These are phyloP conservation scores for Ceratorhiza oryzae-sativae DNA, from an alignment of 1,284 basidiomycete species.

Conservation along the genomic window DNA sequence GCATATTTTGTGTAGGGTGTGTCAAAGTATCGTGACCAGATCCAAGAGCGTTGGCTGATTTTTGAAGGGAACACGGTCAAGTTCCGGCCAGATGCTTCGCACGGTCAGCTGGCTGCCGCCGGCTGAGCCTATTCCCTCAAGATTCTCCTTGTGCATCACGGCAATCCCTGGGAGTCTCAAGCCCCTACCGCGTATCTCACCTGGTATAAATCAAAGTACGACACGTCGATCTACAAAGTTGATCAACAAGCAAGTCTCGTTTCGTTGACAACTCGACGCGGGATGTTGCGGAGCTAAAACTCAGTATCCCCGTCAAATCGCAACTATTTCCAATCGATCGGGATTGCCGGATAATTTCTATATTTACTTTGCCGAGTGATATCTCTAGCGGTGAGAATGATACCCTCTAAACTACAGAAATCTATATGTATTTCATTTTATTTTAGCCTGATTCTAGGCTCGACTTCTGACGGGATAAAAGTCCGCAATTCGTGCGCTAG, in stretches of 20 bases:
- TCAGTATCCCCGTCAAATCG: not conserved
- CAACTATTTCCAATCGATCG: not conserved
- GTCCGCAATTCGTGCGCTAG: no score
- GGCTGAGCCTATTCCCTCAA: conserved; percentile 4
- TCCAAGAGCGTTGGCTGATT: conserved; percentile 1
- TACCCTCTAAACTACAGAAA: no score
- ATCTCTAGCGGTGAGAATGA: no score
- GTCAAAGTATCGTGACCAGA: not conserved
- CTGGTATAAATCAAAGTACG: not conserved
- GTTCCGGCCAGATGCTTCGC: conserved; percentile 37
- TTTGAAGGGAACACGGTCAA: conserved; percentile 2
- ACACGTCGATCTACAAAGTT: not conserved
- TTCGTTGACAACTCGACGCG: not conserved
- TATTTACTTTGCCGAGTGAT: no score
- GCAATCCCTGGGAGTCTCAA: not conserved
- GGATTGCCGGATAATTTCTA: not conserved
- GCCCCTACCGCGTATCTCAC: not conserved
- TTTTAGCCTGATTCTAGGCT: no score
- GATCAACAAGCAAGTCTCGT: not conserved
- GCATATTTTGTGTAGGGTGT: conserved; percentile 4
- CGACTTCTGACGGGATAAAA: no score
- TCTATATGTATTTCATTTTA: no score
- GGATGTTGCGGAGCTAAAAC: not conserved
- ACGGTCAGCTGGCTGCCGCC: conserved; percentile 31
- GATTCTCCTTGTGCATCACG: not conserved